Evolutionary conservation across 2,329 filamentous ascomycete genomes (phyloP).

Genomic region (Penicillium sp.): DNA sequence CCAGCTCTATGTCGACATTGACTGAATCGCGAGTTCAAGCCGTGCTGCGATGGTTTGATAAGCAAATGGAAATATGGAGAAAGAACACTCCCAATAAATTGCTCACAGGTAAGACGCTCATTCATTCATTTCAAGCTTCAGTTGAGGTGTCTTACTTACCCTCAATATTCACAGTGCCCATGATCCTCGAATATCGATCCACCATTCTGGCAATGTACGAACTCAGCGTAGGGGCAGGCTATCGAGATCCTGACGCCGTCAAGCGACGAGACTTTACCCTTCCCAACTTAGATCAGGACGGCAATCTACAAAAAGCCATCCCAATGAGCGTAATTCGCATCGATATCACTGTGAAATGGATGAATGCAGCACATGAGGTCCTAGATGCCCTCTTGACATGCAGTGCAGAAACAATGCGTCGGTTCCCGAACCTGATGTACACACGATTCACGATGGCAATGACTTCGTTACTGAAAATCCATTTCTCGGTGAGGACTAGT

Average conservation of each 20-base stretch:
- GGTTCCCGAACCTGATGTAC: slow-evolving; percentile 35
- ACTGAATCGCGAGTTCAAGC: slow-evolving; percentile 36
- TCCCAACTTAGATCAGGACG: slow-evolving; percentile 27
- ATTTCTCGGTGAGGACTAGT: slow-evolving; percentile 32
- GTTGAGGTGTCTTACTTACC: not conserved
- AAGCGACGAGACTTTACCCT: slow-evolving; percentile 35
- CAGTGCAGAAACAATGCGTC: slow-evolving; percentile 34
- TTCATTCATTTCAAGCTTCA: not conserved
- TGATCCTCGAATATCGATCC: slow-evolving; percentile 33
- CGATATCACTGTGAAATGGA: slow-evolving; percentile 39
- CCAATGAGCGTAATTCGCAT: slow-evolving; percentile 35
- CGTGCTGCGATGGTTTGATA: slow-evolving; percentile 37
- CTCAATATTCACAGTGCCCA: slow-evolving; percentile 20
- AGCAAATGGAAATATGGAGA: slow-evolving; percentile 35
- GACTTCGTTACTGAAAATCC: slow-evolving; percentile 37
- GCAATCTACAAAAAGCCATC: slow-evolving; percentile 3
- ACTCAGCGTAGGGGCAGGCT: slow-evolving; percentile 35
- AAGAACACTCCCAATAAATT: slow-evolving; percentile 28
- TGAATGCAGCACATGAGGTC: slow-evolving; percentile 36
- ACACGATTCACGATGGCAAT: slow-evolving; percentile 32
- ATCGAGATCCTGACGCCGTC: slow-evolving; percentile 36
- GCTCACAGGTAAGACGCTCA: slow-evolving; percentile 26
- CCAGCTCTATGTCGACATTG: slow-evolving; percentile 30
- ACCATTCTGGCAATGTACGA: slow-evolving; percentile 35
- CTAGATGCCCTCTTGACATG: slow-evolving; percentile 34